A percentile compares a stretch with the other conserved stretches of the same genome.
Evolutionary conservation across 1,284 basidiomycete genomes (phyloP).

Genomic region (Tilletiaria anomala): DNA sequence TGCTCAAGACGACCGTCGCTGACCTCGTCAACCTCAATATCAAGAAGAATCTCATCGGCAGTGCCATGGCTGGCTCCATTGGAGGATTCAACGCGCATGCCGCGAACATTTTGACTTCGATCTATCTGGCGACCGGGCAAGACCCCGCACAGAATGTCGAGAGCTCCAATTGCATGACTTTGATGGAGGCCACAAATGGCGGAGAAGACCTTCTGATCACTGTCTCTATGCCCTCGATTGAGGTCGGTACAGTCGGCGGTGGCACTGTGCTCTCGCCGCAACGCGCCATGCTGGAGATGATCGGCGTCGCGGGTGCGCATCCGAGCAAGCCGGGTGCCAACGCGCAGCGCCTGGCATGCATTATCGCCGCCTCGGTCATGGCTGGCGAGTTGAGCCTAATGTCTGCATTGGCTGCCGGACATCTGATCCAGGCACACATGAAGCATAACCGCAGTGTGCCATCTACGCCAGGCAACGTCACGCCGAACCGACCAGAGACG

Average conservation of each 20-base stretch:
- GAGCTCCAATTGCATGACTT: constrained; percentile 92
- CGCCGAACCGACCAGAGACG: too few relatives aligned
- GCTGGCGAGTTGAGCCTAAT: constrained; percentile 37
- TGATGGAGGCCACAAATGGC: constrained; percentile 89
- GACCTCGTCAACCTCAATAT: constrained; percentile 80
- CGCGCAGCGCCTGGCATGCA: constrained; percentile 35
- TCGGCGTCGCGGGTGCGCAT: constrained; percentile 34
- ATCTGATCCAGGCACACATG: constrained; percentile 39
- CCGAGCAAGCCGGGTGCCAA: constrained; percentile 33
- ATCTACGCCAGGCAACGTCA: constrained; percentile 31
- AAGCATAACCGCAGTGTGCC: constrained; percentile 37
- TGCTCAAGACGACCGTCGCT: constrained; percentile 89
- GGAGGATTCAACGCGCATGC: constrained; percentile 99
- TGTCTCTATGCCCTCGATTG: constrained; percentile 39
- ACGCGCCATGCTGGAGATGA: constrained; percentile 35
- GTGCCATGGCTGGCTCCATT: constrained; percentile 90
- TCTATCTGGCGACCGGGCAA: constrained; percentile 93
- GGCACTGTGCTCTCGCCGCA: constrained; percentile 50
- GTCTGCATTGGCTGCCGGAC: constrained; percentile 34
- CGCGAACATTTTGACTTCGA: constrained; percentile 84
- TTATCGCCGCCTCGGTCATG: constrained; percentile 38
- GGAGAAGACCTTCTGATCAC: constrained; percentile 64
- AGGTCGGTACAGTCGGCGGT: constrained; percentile 67
- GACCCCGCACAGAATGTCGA: constrained; percentile 99
- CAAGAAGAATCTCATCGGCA: constrained; percentile 96